Evolutionary conservation across 768 basidiomycete genomes (phyloP).

Genomic region (Rickenella mellea): DNA sequence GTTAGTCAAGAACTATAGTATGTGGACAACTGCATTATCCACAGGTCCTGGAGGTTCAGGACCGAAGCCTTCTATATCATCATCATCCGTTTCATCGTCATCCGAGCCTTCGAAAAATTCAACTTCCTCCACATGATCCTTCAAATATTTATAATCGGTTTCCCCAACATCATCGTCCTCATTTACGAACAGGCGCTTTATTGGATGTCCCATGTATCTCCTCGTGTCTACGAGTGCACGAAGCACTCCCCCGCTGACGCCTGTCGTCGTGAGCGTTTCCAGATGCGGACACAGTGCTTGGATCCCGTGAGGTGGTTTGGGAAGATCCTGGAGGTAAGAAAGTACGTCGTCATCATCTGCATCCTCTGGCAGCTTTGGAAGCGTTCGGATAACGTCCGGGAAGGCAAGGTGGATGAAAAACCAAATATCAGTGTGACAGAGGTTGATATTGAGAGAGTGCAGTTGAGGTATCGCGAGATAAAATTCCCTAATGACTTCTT

Average conservation of each 20-base stretch:
- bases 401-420: constrained; percentile 18
- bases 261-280: constrained; percentile 35
- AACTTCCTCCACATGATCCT: constrained; percentile 36
- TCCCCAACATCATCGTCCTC: constrained; percentile 29
- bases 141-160: constrained; percentile 43
- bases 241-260: constrained; percentile 31
- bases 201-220: constrained; percentile 30
- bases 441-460: constrained; percentile 30
- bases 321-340: constrained; percentile 12
- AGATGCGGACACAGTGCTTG: constrained; percentile 20
- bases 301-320: constrained; percentile 6
- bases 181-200: constrained; percentile 38
- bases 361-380: not conserved
- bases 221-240: constrained; percentile 35
- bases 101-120: constrained; percentile 39
- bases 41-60: too few species aligned
- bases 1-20: too few species aligned
- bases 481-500: constrained; percentile 24
- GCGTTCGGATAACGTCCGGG: not conserved
- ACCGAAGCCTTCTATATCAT: constrained; percentile 9
- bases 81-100: constrained; percentile 17
- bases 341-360: not conserved
- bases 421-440: constrained; percentile 16
- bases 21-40: too few species aligned
- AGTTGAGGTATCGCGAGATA: constrained; percentile 41